phyloP scores from a whole-genome alignment of 2,329 filamentous ascomycete genomes.

The Zasmidium citrigriseum region DNA sequence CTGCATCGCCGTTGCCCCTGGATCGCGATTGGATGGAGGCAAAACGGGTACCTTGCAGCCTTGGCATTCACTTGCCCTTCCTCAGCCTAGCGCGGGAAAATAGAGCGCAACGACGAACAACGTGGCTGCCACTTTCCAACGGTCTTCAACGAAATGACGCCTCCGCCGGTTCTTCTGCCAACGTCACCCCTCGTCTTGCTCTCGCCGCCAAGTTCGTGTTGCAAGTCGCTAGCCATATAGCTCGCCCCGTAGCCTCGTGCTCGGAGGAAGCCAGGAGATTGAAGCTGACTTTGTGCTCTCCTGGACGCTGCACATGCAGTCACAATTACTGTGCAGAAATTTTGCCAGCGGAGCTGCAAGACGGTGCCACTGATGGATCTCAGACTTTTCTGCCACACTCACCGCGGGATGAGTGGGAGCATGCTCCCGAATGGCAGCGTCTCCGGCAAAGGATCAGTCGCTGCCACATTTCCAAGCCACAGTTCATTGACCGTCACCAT shows the following conservation, averaged over 20 bases:
- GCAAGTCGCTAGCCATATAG: not conserved
- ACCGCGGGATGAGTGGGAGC: not conserved
- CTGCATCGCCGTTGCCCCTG: not conserved
- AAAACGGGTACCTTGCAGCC: not conserved
- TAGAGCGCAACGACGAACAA: not conserved
- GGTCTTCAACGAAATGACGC: not conserved
- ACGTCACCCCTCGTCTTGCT: not conserved
- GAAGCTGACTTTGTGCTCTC: not conserved
- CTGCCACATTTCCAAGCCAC: not conserved
- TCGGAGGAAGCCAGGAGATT: conserved; percentile 5
- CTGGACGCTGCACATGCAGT: not conserved
- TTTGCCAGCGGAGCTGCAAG: not conserved
- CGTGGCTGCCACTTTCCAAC: not conserved
- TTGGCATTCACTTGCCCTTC: conserved; percentile 1
- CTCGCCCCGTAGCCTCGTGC: not conserved
- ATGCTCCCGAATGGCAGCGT: no score
- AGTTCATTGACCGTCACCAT: not conserved
- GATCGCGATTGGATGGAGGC: not conserved
- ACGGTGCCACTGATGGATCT: not conserved
- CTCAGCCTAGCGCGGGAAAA: not conserved
- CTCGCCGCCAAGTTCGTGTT: conserved; percentile 1
- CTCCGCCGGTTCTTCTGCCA: not conserved
- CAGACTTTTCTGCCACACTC: not conserved
- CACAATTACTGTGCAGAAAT: not conserved
- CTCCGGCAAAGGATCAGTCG: not conserved